These are phyloP conservation scores for Gigaspora rosea DNA, from an alignment of 192 early-diverging fungal genomes.

Conservation along the genomic window DNA sequence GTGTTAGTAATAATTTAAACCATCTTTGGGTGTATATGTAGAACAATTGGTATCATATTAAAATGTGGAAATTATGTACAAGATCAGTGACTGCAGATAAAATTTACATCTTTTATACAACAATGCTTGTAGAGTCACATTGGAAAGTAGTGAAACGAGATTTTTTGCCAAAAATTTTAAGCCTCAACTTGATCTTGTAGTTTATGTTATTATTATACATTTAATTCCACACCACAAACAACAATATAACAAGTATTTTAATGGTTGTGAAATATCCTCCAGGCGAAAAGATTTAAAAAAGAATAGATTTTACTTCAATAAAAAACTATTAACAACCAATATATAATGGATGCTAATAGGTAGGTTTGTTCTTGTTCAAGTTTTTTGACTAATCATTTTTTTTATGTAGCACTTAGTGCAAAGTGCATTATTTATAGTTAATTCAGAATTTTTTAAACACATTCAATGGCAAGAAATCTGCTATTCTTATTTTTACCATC, in stretches of 20 bases:
- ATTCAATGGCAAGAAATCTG: not conserved
- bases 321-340: not conserved
- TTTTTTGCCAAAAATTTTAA: not conserved
- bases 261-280: not conserved
- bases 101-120: not conserved
- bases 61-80: not conserved
- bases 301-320: not conserved
- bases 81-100: not conserved
- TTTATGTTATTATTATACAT: not conserved
- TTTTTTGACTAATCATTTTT: not conserved
- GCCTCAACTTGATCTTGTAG: not conserved
- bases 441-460: not conserved
- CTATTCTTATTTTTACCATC: not conserved
- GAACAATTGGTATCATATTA: not conserved
- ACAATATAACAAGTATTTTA: not conserved
- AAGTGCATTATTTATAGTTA: not conserved
- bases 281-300: slow-evolving; percentile 7
- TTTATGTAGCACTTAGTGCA: not conserved
- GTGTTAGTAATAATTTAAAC: not conserved
- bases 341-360: not conserved
- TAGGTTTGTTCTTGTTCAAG: not conserved
- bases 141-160: slow-evolving; percentile 10
- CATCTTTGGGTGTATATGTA: not conserved
- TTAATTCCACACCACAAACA: not conserved
- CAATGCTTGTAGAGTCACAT: not conserved